phyloP scores from a whole-genome alignment of 2,329 filamentous ascomycete genomes.

The Fusarium xyrophilum region DNA sequence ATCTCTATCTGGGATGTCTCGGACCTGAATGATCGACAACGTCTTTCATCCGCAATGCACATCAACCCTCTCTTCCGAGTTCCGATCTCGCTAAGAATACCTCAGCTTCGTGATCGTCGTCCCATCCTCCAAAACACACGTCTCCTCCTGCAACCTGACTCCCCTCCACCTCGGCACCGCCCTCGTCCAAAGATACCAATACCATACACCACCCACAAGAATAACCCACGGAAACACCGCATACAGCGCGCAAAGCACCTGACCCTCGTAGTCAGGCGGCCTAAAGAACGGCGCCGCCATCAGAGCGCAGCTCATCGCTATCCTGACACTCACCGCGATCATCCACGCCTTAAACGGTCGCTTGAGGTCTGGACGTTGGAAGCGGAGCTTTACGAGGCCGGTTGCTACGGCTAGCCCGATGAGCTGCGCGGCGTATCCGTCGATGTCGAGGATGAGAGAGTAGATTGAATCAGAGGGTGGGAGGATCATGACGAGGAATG shows the following conservation, averaged over 20 bases:
- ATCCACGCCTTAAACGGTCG: conserved; percentile 72
- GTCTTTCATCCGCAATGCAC: neutral
- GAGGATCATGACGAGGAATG: conserved; percentile 68
- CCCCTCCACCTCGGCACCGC: conserved; percentile 62
- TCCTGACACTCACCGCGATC: conserved; percentile 63
- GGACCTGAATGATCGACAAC: neutral
- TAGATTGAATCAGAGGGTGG: conserved; percentile 72
- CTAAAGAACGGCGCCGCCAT: conserved; percentile 69
- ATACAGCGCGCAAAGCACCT: conserved; percentile 61
- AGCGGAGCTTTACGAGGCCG: conserved; percentile 67
- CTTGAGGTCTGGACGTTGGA: conserved; percentile 63
- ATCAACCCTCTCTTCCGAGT: neutral
- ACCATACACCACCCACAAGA: conserved; percentile 62
- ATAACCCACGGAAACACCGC: conserved; percentile 60
- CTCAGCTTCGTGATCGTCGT: conserved; percentile 68
- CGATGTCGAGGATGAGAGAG: conserved; percentile 75
- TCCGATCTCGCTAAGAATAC: conserved; percentile 18
- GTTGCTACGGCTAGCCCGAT: conserved; percentile 63
- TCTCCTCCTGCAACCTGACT: conserved; percentile 68
- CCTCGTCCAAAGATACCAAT: conserved; percentile 74
- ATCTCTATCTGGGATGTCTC: neutral
- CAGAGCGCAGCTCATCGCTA: conserved; percentile 60
- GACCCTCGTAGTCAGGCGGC: conserved; percentile 55
- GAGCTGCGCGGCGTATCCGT: conserved; percentile 71
- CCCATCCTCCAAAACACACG: conserved; percentile 67